Conservation (phyloP, 164 flowering plant genomes). For the Umbellularia californica region DNA sequence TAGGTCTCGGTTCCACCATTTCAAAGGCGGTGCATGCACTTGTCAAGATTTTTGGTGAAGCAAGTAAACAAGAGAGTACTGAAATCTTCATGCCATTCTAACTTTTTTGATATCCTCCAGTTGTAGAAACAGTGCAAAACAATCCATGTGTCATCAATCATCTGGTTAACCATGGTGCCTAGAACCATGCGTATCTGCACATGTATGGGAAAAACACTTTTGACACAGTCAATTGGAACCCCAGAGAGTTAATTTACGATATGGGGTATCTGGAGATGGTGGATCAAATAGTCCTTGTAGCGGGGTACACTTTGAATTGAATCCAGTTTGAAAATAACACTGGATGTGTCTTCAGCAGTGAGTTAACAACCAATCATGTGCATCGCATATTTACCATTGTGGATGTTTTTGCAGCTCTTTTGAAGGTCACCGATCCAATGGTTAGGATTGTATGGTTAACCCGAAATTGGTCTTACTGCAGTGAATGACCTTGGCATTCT, state of each 20-base stretch:
- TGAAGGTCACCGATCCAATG: background rate
- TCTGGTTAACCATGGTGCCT: background rate
- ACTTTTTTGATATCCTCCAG: background rate
- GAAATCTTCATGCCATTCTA: background rate
- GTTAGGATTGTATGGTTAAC: background rate
- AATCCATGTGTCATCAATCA: background rate
- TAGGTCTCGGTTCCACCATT: conserved; percentile 9
- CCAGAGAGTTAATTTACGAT: too few species aligned
- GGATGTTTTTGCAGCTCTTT: background rate
- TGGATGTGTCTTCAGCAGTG: background rate
- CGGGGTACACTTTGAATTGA: background rate
- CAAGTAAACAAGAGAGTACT: background rate
- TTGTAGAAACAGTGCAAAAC: background rate
- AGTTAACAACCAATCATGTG: background rate
- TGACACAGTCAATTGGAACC: too few species aligned
- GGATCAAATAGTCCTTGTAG: background rate
- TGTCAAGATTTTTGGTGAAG: conserved; percentile 12
- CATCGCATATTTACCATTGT: background rate
- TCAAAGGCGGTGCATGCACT: conserved; percentile 8
- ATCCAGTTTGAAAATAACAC: background rate
- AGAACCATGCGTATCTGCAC: background rate
- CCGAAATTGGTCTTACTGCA: background rate
- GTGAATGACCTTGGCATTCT: background rate
- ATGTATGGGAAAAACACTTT: background rate
- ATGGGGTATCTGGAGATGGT: background rate